A percentile compares a stretch with the other conserved stretches of the same genome.
phyloP scores from a whole-genome alignment of 805 yeast genomes.

The Yarrowia sp. region DNA sequence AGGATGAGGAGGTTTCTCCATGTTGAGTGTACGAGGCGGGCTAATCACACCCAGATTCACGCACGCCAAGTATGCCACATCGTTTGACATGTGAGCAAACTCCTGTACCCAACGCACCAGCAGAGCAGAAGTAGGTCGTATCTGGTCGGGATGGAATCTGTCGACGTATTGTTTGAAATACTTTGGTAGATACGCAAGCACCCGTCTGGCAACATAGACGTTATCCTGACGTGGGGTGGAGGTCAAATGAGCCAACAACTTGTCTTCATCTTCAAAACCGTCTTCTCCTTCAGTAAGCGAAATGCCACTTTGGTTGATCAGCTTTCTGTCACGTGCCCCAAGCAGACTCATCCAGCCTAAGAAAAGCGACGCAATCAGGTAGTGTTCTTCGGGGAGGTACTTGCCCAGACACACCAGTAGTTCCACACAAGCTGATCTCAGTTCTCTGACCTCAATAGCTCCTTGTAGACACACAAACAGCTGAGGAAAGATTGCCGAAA shows the following conservation, averaged over 20 bases:
- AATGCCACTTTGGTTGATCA: slow-evolving; percentile 9
- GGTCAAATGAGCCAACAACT: background rate
- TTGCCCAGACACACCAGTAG: background rate
- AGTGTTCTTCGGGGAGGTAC: slow-evolving; percentile 8
- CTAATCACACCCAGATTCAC: slow-evolving; percentile 2
- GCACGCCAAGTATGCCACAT: slow-evolving; percentile 5
- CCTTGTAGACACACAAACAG: slow-evolving; percentile 10
- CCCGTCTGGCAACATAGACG: slow-evolving; percentile 1
- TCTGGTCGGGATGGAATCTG: background rate
- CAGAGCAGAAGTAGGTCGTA: background rate
- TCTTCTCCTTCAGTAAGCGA: background rate
- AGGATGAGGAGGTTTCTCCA: slow-evolving; percentile 2
- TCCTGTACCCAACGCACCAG: slow-evolving; percentile 4
- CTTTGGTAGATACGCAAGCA: background rate
- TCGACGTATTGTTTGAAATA: background rate
- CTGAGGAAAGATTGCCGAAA: slow-evolving; percentile 17
- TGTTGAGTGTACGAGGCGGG: background rate
- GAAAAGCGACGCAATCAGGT: slow-evolving; percentile 12
- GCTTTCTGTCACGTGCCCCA: background rate
- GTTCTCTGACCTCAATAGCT: background rate
- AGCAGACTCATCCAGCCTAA: background rate
- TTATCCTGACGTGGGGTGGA: background rate
- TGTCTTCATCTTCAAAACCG: too few relatives aligned
- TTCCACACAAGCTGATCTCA: background rate
- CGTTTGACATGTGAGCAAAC: slow-evolving; percentile 3